Evolutionary conservation across 2,329 filamentous ascomycete species (phyloP).

Genomic region (Fusarium mexicanum): DNA sequence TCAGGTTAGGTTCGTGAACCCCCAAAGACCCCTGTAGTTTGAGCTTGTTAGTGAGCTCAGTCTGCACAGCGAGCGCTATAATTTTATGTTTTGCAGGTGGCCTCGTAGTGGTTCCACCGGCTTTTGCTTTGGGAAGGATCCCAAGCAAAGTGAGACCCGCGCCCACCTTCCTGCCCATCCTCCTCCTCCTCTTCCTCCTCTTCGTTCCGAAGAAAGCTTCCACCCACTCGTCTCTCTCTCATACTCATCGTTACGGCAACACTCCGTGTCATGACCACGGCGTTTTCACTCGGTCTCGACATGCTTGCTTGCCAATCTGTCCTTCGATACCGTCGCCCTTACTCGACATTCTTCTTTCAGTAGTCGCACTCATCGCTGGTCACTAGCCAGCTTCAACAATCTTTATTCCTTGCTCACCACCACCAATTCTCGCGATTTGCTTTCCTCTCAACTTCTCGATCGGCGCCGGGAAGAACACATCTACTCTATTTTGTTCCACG

Average conservation of each 20-base stretch:
- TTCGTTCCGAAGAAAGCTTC: constrained; percentile 36
- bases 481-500: constrained; percentile 1
- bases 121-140: constrained; percentile 11
- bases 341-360: constrained; percentile 32
- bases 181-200: constrained; percentile 27
- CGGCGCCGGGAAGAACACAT: neutral
- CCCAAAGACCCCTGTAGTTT: constrained; percentile 19
- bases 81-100: constrained; percentile 13
- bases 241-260: constrained; percentile 25
- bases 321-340: constrained; percentile 36
- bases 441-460: constrained; percentile 5
- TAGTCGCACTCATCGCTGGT: constrained; percentile 38
- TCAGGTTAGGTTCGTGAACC: neutral
- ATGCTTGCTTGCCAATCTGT: constrained; percentile 43
- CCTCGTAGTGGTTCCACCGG: constrained; percentile 13
- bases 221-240: constrained; percentile 42
- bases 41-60: constrained; percentile 6
- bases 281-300: constrained; percentile 34
- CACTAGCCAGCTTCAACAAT: constrained; percentile 26
- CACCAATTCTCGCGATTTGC: constrained; percentile 34
- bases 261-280: constrained; percentile 37
- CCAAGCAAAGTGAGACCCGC: constrained; percentile 25
- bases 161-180: constrained; percentile 36
- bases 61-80: constrained; percentile 4
- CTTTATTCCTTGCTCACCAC: constrained; percentile 23